Base-by-base conservation (phyloP, 805 yeast species). In the Scheffersomyces amazonensis region DNA sequence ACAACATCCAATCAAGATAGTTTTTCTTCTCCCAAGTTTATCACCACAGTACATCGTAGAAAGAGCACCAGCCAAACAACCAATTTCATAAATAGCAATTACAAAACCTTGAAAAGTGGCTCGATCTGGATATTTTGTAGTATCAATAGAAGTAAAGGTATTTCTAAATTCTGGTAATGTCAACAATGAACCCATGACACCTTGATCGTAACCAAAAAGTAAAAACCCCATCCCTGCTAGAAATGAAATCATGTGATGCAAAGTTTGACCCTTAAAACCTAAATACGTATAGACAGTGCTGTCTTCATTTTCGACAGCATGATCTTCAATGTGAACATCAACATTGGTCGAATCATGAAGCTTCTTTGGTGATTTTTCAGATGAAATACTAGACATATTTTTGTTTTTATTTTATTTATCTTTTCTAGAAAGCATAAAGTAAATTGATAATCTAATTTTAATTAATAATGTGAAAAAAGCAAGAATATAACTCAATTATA, bases 191-290 rank as follows among this genome's bases (percentile, higher is more conserved):
- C 41, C 37, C 88, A 83, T 83, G 35, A 84, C 75, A 55, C 91
- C 91, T 58, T 84, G 91, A 53, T 84, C 88, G 50, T 82, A 84
- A 40, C 91, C 91, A 51, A 84, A 83, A 37, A 83, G 69, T 7
- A 79, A 71, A 58, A 83, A 82, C 1, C 85, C 88, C 25, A 73
- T 58, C 46, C 49, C 50, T 45, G 65, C 59, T 16, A 49, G 27
- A 20, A 31, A 18, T 2, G 56, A 36, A 23, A 49, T 35, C 5
- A 45, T 42, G 22, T 23, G 17, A 25, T 37, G 22, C 21, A 37
- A 34, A 9, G 18, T 28, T n/a, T 21, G 15, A 13, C 41, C 41
- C 15, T 19, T 34, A 23, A 37, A 21, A 2, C 41, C 41, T 12
- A 37, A 19, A 31, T 31, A 37, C 9, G 21, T 28, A 24, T 37